A percentile compares a stretch with the other conserved stretches of the same genome.
Evolutionary conservation across 2,329 filamentous ascomycete genomes (phyloP).

Genomic region (Botrytis sinoallii): DNA sequence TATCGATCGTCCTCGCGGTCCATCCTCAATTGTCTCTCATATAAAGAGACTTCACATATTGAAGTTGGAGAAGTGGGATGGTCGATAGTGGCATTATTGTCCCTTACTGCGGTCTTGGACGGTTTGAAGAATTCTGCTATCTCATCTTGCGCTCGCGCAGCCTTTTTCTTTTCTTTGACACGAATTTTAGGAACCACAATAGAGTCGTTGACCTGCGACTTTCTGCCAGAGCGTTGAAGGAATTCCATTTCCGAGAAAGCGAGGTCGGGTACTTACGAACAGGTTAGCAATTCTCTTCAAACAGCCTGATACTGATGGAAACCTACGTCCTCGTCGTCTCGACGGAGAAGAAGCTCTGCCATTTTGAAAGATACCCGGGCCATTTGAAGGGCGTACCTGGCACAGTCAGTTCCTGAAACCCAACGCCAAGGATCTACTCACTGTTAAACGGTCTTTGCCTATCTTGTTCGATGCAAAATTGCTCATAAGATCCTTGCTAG

Average conservation of each 20-base stretch:
- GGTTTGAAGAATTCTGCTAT: slow-evolving; percentile 35
- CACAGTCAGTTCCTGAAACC: slow-evolving; percentile 18
- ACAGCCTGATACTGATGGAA: not conserved
- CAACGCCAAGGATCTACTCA: slow-evolving; percentile 36
- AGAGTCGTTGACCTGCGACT: slow-evolving; percentile 30
- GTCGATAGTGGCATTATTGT: slow-evolving; percentile 17
- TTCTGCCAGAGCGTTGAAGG: slow-evolving; percentile 33
- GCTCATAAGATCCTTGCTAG: slow-evolving; percentile 48
- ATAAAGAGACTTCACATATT: slow-evolving; percentile 2
- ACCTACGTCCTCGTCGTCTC: slow-evolving; percentile 41
- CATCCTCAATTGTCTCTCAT: slow-evolving; percentile 4
- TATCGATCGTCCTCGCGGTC: not conserved
- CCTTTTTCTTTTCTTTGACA: slow-evolving; percentile 30
- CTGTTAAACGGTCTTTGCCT: slow-evolving; percentile 50
- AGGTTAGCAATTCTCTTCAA: not conserved
- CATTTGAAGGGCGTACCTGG: slow-evolving; percentile 41
- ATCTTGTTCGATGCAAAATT: slow-evolving; percentile 56
- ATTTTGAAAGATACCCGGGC: slow-evolving; percentile 47
- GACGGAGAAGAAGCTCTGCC: slow-evolving; percentile 40
- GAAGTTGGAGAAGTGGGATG: slow-evolving; percentile 3
- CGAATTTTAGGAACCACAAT: slow-evolving; percentile 30
- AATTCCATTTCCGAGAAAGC: slow-evolving; percentile 52
- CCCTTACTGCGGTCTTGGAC: slow-evolving; percentile 23
- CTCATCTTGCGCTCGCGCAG: slow-evolving; percentile 28
- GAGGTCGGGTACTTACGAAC: slow-evolving; percentile 49